These are phyloP conservation scores for Suillus brevipes DNA, from an alignment of 768 basidiomycete genomes.

Conservation along the genomic window DNA sequence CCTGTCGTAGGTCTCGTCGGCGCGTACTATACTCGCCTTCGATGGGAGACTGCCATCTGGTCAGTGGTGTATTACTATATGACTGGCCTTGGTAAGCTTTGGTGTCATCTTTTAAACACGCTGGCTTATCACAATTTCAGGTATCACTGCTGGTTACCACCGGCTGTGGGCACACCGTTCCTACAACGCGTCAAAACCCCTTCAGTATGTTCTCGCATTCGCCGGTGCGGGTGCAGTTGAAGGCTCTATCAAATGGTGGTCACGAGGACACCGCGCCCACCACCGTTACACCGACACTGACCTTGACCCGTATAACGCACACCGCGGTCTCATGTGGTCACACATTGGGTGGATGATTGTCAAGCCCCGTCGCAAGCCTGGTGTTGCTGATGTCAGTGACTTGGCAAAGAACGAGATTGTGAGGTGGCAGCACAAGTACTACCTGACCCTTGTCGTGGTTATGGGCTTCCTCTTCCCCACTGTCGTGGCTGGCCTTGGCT, in stretches of 20 bases:
- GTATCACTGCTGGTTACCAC: constrained; percentile 94
- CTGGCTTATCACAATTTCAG: constrained; percentile 34
- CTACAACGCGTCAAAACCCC: constrained; percentile 85
- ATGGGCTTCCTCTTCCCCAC: constrained; percentile 79
- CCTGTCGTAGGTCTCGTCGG: constrained; percentile 78
- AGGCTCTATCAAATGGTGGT: constrained; percentile 99
- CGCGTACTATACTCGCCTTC: constrained; percentile 59
- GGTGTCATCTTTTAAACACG: constrained; percentile 41
- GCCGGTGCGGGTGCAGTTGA: constrained; percentile 92
- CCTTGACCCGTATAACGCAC: constrained; percentile 93
- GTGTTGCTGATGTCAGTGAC: constrained; percentile 88
- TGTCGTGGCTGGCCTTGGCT: constrained; percentile 70
- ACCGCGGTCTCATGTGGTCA: constrained; percentile 83
- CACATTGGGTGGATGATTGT: constrained; percentile 94
- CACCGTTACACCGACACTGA: constrained; percentile 97
- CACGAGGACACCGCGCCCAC: constrained; percentile 94
- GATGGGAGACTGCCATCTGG: constrained; percentile 75
- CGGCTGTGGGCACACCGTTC: constrained; percentile 96
- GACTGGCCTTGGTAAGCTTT: constrained; percentile 74
- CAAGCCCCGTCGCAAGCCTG: constrained; percentile 86
- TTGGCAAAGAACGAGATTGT: constrained; percentile 78
- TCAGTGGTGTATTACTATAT: constrained; percentile 69
- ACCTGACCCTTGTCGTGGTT: constrained; percentile 64
- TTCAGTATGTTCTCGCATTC: constrained; percentile 83
- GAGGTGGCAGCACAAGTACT: constrained; percentile 86